Percentiles rank a stretch among this genome's conserved stretches.
Conservation (phyloP, 2,329 filamentous ascomycete genomes). For the Metarhizium humberi region DNA sequence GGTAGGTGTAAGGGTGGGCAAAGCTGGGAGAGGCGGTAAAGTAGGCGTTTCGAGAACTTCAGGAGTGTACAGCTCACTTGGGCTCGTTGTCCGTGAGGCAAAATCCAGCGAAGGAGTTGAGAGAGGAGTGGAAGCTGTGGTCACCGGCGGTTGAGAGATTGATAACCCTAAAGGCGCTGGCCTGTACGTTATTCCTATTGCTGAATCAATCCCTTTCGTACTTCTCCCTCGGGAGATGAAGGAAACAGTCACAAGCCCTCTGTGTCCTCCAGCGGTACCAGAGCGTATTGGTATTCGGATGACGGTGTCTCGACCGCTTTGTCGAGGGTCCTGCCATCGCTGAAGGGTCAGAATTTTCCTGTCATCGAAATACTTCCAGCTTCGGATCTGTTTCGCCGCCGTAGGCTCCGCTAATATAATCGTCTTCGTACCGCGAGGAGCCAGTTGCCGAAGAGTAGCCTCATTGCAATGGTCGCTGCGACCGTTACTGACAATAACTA, state of each 20-base stretch:
- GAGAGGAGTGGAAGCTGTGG: constrained; percentile 11
- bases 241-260: constrained; percentile 63
- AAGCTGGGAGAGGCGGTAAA: constrained; percentile 7
- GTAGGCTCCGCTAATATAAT: constrained; percentile 57
- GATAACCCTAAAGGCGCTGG: constrained; percentile 33
- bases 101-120: constrained; percentile 1
- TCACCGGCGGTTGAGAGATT: constrained; percentile 10
- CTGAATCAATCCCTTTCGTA: constrained; percentile 52
- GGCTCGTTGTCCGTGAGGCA: constrained; percentile 4
- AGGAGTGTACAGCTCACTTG: constrained; percentile 1
- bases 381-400: constrained; percentile 54
- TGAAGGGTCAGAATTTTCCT: constrained; percentile 35
- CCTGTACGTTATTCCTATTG: constrained; percentile 63
- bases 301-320: constrained; percentile 22
- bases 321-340: constrained; percentile 34
- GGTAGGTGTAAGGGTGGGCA: constrained; percentile 26
- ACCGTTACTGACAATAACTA: constrained; percentile 36
- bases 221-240: constrained; percentile 54
- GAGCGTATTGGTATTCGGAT: constrained; percentile 44
- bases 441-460: constrained; percentile 56
- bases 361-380: constrained; percentile 59
- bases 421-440: constrained; percentile 40
- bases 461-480: constrained; percentile 62
- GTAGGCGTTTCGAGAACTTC: constrained; percentile 1
- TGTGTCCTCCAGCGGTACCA: constrained; percentile 37